phyloP scores from a whole-genome alignment of 2,329 filamentous ascomycete genomes.

The Scytalidium sp. region DNA sequence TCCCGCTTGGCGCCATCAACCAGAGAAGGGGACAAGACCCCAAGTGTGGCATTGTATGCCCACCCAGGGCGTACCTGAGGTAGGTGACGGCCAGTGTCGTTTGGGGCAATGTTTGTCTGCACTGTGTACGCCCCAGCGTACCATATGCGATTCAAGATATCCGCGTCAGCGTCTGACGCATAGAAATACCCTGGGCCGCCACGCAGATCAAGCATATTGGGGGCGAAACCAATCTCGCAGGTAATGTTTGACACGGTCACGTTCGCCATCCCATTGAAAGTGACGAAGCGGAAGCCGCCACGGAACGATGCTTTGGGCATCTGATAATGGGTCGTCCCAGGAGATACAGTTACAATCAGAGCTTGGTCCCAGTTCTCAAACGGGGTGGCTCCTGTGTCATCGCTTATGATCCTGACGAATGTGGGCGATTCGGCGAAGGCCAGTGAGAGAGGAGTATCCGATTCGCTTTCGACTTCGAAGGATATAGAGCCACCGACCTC shows the following conservation, averaged over 20 bases:
- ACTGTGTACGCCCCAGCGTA: constrained; percentile 47
- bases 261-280: constrained; percentile 37
- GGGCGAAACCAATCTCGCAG: constrained; percentile 36
- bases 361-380: no score
- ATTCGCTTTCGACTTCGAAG: no score
- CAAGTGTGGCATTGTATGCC: constrained; percentile 37
- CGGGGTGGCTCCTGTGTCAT: no score
- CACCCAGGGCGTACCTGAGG: constrained; percentile 27
- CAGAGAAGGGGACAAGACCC: constrained; percentile 23
- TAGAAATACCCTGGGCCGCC: constrained; percentile 55
- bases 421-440: no score
- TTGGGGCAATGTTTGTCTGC: constrained; percentile 25
- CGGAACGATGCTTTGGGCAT: constrained; percentile 29
- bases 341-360: no score
- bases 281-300: constrained; percentile 53
- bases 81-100: constrained; percentile 26
- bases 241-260: constrained; percentile 27
- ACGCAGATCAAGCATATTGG: constrained; percentile 37
- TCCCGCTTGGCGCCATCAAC: constrained; percentile 58
- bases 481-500: no score
- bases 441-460: no score
- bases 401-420: no score
- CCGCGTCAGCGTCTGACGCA: constrained; percentile 40
- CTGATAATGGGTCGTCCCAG: no score
- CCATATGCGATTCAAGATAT: constrained; percentile 50